Evolutionary conservation across 805 yeast genomes (phyloP).

Genomic region (Ogataea trehalophila): DNA sequence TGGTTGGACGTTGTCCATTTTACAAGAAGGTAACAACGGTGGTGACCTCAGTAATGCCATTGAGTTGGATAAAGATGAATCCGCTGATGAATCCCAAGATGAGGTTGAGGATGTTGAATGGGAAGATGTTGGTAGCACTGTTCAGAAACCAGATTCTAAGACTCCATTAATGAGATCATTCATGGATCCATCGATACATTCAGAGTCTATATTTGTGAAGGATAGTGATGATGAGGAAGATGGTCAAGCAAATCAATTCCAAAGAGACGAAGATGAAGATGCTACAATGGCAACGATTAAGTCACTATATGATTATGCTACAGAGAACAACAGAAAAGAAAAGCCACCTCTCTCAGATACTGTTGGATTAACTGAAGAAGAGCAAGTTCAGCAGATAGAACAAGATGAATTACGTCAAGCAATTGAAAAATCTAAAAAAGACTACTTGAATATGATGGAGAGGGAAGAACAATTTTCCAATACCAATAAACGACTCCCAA

Average conservation of each 20-base stretch:
- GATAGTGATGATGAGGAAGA: neutral
- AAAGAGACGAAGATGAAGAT: slow-evolving; percentile 12
- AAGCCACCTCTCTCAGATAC: slow-evolving; percentile 1
- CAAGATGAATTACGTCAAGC: slow-evolving; percentile 38
- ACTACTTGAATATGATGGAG: slow-evolving; percentile 29
- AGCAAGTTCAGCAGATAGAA: slow-evolving; percentile 16
- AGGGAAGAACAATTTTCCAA: slow-evolving; percentile 21
- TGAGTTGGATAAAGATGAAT: slow-evolving; percentile 33
- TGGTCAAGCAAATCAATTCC: neutral
- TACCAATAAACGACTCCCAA: no score
- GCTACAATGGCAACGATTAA: slow-evolving; percentile 26
- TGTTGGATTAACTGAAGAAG: slow-evolving; percentile 7
- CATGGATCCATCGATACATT: slow-evolving; percentile 16
- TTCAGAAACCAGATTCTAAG: neutral
- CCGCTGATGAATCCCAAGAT: slow-evolving; percentile 24
- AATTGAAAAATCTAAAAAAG: slow-evolving; percentile 42
- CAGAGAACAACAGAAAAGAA: slow-evolving; percentile 17
- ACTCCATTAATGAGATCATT: slow-evolving; percentile 9
- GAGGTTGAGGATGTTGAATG: slow-evolving; percentile 51
- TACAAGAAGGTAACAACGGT: slow-evolving; percentile 35
- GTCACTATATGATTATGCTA: slow-evolving; percentile 30
- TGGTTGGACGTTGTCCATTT: slow-evolving; percentile 77
- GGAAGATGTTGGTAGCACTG: slow-evolving; percentile 55
- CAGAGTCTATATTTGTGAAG: slow-evolving; percentile 14
- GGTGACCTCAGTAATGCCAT: slow-evolving; percentile 43